Evolutionary conservation across 345 rosid species (phyloP).

Genomic region (Kandelia obovata): DNA sequence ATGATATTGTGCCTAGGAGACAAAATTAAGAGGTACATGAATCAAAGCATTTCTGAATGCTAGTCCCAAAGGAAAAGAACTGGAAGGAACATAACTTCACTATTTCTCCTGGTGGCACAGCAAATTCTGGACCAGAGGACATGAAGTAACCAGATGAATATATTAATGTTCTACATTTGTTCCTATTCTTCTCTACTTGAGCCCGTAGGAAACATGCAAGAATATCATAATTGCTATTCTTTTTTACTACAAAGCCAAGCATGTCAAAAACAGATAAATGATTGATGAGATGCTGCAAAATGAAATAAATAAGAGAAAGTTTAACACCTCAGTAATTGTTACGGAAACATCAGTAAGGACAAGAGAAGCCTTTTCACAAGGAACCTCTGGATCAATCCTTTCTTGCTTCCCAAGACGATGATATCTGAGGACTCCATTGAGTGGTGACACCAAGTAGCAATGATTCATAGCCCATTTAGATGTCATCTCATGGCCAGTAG

Average conservation of each 20-base stretch:
- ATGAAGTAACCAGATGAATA: no score
- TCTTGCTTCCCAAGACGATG: conserved; percentile 97
- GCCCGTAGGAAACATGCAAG: conserved; percentile 4
- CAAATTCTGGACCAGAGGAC: no score
- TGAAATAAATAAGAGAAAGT: conserved; percentile 8
- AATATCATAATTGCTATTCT: neutral
- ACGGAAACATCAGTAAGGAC: conserved; percentile 76
- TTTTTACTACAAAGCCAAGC: neutral
- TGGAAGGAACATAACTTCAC: neutral
- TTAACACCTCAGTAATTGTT: conserved; percentile 71
- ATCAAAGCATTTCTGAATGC: conserved; percentile 14
- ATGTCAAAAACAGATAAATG: conserved; percentile 5
- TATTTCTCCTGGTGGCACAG: neutral
- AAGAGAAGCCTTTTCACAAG: conserved; percentile 90
- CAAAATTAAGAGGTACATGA: conserved; percentile 22
- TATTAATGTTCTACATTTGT: neutral
- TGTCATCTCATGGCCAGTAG: conserved; percentile 32
- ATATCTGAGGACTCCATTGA: conserved; percentile 86
- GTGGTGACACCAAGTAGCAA: conserved; percentile 78
- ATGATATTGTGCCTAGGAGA: conserved; percentile 79
- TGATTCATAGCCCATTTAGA: conserved; percentile 80
- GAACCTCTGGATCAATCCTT: conserved; percentile 82
- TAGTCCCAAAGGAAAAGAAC: conserved; percentile 12
- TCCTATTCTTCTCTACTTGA: neutral
- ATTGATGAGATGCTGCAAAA: neutral